phyloP scores from a whole-genome alignment of 129 eudicot species.

The Heracleum sosnowskyi region DNA sequence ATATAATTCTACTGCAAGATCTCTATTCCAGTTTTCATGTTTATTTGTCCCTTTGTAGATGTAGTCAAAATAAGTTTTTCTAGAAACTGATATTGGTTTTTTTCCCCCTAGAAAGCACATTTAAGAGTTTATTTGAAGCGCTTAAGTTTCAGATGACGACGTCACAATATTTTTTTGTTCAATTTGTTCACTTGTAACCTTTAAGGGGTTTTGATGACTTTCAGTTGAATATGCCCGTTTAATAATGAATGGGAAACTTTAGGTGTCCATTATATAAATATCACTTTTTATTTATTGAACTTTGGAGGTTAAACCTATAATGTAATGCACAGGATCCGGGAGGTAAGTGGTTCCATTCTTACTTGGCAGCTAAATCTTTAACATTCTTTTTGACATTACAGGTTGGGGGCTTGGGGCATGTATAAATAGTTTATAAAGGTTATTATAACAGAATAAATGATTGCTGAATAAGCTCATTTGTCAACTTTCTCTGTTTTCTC shows the following conservation, averaged over 20 bases:
- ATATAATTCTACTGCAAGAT: neutral
- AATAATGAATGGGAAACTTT: neutral
- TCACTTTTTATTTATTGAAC: too few relatives aligned
- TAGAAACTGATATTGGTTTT: neutral
- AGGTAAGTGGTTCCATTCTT: neutral
- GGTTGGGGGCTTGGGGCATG: neutral
- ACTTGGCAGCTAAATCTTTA: neutral
- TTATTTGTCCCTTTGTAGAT: neutral
- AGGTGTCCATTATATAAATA: neutral
- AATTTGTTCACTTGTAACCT: neutral
- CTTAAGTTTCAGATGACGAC: neutral
- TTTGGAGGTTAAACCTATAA: neutral
- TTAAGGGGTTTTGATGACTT: neutral
- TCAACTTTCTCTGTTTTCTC: neutral
- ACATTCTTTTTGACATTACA: neutral
- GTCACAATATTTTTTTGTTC: neutral
- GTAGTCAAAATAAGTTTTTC: neutral
- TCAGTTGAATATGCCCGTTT: neutral
- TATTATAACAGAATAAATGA: neutral
- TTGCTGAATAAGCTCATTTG: neutral
- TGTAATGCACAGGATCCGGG: neutral
- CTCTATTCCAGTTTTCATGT: neutral
- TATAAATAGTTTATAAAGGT: neutral
- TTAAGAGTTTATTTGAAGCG: neutral
- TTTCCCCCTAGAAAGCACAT: neutral